A percentile compares a stretch with the other conserved stretches of the same genome.
Conservation (phyloP, 345 rosid genomes). For the Rubroshorea leprosula region DNA sequence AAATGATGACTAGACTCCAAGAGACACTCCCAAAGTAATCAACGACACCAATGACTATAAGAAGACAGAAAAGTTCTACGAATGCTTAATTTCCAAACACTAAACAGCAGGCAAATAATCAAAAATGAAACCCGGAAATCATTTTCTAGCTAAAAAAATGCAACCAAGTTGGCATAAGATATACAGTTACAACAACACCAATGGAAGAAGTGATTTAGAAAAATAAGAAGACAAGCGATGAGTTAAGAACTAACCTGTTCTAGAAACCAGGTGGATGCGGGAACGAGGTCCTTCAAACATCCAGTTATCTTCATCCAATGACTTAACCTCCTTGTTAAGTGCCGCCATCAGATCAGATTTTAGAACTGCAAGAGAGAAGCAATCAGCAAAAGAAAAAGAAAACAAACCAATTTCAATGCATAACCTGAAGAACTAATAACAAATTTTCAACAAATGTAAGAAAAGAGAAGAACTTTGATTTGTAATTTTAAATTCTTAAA, state of each 20-base stretch:
- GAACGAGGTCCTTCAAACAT: conserved; percentile 91
- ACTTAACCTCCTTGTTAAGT: conserved; percentile 72
- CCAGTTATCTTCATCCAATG: conserved; percentile 92
- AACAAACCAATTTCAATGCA: neutral
- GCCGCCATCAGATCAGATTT: conserved; percentile 71
- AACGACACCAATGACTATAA: too few relatives aligned
- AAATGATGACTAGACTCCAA: too few relatives aligned
- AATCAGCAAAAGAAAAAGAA: neutral
- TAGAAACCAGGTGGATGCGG: conserved; percentile 66
- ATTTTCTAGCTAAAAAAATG: too few relatives aligned
- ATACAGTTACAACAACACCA: neutral
- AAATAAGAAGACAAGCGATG: neutral
- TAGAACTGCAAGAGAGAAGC: conserved; percentile 42
- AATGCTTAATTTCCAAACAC: too few relatives aligned
- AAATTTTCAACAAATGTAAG: too few relatives aligned
- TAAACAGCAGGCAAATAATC: too few relatives aligned
- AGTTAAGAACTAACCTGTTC: conserved; percentile 45
- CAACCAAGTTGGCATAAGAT: too few relatives aligned
- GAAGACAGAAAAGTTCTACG: too few relatives aligned
- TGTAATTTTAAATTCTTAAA: too few relatives aligned
- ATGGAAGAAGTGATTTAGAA: neutral
- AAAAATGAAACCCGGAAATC: too few relatives aligned
- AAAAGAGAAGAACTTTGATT: too few relatives aligned
- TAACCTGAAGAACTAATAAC: neutral
- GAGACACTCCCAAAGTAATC: too few relatives aligned